Percentiles rank a stretch among this genome's conserved stretches.
These are phyloP conservation scores for Trapa incisa DNA, from an alignment of 345 rosid genomes.

Conservation along the genomic window DNA sequence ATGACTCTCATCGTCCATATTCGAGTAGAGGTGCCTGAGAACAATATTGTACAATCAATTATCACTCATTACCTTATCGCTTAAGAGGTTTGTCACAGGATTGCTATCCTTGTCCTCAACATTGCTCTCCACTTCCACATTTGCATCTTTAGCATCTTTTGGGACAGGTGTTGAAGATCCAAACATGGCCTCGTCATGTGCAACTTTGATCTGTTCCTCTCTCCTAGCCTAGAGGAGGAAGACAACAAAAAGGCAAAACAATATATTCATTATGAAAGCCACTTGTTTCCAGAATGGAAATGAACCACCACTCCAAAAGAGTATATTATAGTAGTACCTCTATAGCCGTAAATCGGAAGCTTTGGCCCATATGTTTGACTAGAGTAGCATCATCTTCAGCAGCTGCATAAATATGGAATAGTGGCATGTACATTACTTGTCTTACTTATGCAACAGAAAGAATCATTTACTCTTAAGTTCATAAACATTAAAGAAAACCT, in stretches of 20 bases:
- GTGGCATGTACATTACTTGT: neutral
- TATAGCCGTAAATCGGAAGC: slow-evolving; percentile 70
- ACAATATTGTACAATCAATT: neutral
- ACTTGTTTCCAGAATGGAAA: neutral
- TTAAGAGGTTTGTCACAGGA: slow-evolving; percentile 39
- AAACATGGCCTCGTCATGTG: slow-evolving; percentile 94
- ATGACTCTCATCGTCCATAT: neutral
- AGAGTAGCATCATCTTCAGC: slow-evolving; percentile 69
- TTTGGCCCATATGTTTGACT: slow-evolving; percentile 79
- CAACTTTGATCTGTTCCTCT: slow-evolving; percentile 59
- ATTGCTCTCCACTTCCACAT: slow-evolving; percentile 20
- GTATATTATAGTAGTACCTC: slow-evolving; percentile 30
- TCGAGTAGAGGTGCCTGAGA: neutral
- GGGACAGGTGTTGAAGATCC: slow-evolving; percentile 42
- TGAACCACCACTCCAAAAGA: neutral
- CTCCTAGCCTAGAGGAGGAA: slow-evolving; percentile 40
- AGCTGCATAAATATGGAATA: slow-evolving; percentile 23
- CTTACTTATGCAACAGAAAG: neutral
- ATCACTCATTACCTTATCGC: slow-evolving; percentile 49
- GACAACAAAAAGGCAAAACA: neutral
- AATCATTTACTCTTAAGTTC: neutral
- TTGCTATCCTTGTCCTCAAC: slow-evolving; percentile 24
- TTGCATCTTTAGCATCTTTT: slow-evolving; percentile 15
- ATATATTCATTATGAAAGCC: neutral
- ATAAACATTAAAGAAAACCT: neutral